Evolutionary conservation across 257 asterid species (phyloP).

Genomic region (Pogostemon cablin): DNA sequence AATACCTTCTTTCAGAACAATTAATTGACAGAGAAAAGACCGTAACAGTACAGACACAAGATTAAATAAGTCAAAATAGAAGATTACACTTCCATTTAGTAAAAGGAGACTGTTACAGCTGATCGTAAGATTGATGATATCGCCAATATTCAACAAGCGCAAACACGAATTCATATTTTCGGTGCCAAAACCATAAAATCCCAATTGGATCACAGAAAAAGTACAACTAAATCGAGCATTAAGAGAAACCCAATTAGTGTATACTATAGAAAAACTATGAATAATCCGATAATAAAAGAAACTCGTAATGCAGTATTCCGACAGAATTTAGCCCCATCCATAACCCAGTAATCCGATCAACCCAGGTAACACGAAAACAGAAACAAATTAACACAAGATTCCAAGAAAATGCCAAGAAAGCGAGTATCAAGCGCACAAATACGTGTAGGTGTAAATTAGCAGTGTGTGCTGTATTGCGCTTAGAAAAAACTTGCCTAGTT

Average conservation of each 20-base stretch:
- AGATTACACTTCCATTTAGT: slow-evolving; percentile 27
- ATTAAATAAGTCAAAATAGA: background rate
- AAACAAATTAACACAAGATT: slow-evolving; percentile 17
- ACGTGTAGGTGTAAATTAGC: slow-evolving; percentile 14
- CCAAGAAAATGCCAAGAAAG: slow-evolving; percentile 20
- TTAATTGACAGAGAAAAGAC: slow-evolving; percentile 17
- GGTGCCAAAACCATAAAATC: background rate
- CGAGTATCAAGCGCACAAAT: slow-evolving; percentile 27
- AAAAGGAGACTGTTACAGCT: slow-evolving; percentile 19
- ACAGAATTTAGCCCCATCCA: slow-evolving; percentile 30
- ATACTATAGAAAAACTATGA: background rate
- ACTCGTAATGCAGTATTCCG: slow-evolving; percentile 19
- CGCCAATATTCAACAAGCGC: slow-evolving; percentile 7
- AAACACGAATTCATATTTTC: background rate
- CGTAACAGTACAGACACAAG: background rate
- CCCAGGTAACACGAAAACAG: slow-evolving; percentile 8
- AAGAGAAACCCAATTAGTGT: slow-evolving; percentile 11
- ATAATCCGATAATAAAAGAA: slow-evolving; percentile 15
- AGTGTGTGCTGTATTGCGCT: background rate
- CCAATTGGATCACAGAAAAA: slow-evolving; percentile 25
- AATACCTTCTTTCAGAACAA: background rate
- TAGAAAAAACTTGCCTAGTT: slow-evolving; percentile 37
- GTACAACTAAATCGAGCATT: slow-evolving; percentile 24
- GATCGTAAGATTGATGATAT: slow-evolving; percentile 25
- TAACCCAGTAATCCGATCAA: slow-evolving; percentile 38